Conservation (phyloP, 2,329 filamentous ascomycete genomes). For the Pseudomassariella vexata region DNA sequence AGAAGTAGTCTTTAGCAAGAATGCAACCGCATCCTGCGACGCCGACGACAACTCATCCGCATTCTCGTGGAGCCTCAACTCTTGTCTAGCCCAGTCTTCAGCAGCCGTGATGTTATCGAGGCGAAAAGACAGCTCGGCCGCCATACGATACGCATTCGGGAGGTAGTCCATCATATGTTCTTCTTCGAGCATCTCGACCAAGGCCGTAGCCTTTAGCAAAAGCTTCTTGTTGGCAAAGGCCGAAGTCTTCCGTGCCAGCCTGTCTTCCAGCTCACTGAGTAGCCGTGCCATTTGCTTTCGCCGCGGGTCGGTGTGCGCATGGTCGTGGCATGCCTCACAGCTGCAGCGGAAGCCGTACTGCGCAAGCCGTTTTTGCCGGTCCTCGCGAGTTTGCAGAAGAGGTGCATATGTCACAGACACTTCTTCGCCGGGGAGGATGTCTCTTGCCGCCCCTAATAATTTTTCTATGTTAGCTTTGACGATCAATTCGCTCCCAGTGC, state of each 20-base stretch:
- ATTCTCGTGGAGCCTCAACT: neutral
- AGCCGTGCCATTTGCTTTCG: constrained; percentile 8
- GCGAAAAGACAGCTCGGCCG: constrained; percentile 1
- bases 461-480: too few relatives aligned
- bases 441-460: constrained; percentile 26
- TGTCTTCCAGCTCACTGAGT: constrained; percentile 7
- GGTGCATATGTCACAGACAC: constrained; percentile 30
- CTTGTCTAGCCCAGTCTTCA: constrained; percentile 1
- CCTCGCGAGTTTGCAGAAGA: constrained; percentile 21
- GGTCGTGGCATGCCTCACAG: constrained; percentile 8
- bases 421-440: constrained; percentile 28
- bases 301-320: constrained; percentile 2
- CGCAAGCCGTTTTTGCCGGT: constrained; percentile 23
- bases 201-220: constrained; percentile 1
- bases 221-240: constrained; percentile 22
- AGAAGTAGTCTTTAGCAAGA: too few relatives aligned
- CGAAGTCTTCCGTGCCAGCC: neutral
- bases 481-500: constrained; percentile 19
- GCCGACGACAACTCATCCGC: too few relatives aligned
- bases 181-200: constrained; percentile 2
- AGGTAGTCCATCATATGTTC: constrained; percentile 7
- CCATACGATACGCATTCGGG: constrained; percentile 1
- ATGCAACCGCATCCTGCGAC: too few relatives aligned
- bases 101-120: neutral
- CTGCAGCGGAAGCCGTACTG: constrained; percentile 18